Base-by-base conservation (phyloP, 139 green algal species). In the Chlamydomonas applanata region DNA sequence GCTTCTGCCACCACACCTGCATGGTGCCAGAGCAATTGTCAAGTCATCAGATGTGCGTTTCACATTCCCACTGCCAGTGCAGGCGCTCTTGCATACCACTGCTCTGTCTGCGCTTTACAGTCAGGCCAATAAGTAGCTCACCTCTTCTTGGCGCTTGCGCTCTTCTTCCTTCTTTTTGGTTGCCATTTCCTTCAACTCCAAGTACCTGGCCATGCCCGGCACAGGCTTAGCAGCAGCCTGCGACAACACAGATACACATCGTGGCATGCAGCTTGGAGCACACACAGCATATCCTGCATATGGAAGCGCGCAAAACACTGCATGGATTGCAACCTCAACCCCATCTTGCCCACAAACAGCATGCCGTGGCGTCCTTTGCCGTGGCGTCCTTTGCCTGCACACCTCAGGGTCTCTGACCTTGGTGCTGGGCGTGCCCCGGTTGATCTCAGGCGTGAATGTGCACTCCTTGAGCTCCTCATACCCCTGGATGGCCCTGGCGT, bases 381-480 rank as follows among this genome's bases (percentile, higher is more conserved):
- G n/a, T n/a, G 40, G 7, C 7, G 40, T 7, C 40, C 7, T 11
- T 11, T 49, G 40, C 40, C 40, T 49, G 40, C 40, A 49, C 25
- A 45, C 25, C 20, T 66, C 75, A 14, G 53, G 72, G 34, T 65
- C 67, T 19, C 22, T 66, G 54, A 49, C 40, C 40, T 49, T 62
- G 4, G 13, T 62, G 53, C 4, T 29, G 24, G 53, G 53, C 13
- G 20, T 62, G 22, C 64, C 64, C 33, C 69, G 73, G 45, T 83
- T 89, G 56, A 86, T 80, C 62, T 80, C 80, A 33, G 84, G 84
- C 35, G 76, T 80, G 61, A 89, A 89, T 17, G 84, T 89, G 76
- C 84, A 89, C 69, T 85, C 74, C 71, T 81, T 80, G 2, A 87
- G 59, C 70, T 89, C 80, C 69, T 86, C 72, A 20, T 85, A 82